Conservation (phyloP, 75 land plant genomes). For the Pinus taeda region DNA sequence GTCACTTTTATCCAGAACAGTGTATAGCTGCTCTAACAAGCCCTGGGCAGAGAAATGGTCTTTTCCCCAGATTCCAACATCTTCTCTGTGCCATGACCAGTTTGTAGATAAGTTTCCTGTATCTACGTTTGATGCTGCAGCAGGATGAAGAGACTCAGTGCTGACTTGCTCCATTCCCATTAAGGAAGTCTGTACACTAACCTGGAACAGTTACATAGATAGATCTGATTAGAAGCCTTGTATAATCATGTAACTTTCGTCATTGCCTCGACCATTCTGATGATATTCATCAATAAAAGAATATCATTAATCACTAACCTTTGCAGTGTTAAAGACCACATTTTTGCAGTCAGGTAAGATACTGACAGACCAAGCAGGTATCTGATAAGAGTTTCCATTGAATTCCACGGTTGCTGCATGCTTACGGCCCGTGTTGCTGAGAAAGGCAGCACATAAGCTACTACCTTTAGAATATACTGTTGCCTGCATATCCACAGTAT, state of each 20-base stretch:
- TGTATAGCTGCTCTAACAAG: constrained; percentile 64
- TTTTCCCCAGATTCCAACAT: constrained; percentile 19
- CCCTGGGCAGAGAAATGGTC: constrained; percentile 18
- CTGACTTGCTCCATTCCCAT: constrained; percentile 4
- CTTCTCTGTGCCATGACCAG: constrained; percentile 20
- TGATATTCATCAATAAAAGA: background rate
- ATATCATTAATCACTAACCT: constrained; percentile 25
- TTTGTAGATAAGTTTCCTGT: background rate
- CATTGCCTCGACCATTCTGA: too few relatives aligned
- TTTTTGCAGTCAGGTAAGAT: constrained; percentile 45
- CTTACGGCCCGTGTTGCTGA: constrained; percentile 20
- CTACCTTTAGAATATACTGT: constrained; percentile 10
- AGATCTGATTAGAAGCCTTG: background rate
- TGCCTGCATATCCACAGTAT: constrained; percentile 20
- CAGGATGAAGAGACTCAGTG: background rate
- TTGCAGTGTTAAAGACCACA: constrained; percentile 47
- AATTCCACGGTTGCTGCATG: constrained; percentile 22
- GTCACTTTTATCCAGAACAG: constrained; percentile 67
- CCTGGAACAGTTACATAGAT: constrained; percentile 9
- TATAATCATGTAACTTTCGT: background rate
- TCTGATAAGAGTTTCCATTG: constrained; percentile 24
- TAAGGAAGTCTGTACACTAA: constrained; percentile 24
- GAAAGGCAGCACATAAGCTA: constrained; percentile 35
- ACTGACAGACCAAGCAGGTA: constrained; percentile 55
- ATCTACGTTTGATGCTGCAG: background rate